Base-by-base conservation (phyloP, 129 eudicot species). In the Pittosporum tobira region DNA sequence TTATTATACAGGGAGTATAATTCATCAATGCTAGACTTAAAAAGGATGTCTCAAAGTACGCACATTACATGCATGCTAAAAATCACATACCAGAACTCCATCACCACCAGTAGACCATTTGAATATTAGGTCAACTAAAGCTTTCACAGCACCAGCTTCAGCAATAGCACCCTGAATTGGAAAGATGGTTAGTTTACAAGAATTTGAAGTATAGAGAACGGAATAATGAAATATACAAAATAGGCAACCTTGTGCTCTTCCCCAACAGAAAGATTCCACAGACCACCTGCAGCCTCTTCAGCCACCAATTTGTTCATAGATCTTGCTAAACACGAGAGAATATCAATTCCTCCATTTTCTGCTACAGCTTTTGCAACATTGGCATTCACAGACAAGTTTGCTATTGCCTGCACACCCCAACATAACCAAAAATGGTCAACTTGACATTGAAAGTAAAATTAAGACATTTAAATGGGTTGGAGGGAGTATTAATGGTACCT, bases 271-370 rank as follows among this genome's bases (percentile, higher is more conserved):
- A 93, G 94, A 70, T 87, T 93, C 96, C 96, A 83, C 18, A 93
- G 75, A 23, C 91, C 96, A 63, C 91, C 91, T 11, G 88, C 96
- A 71, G 99, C 99, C 88, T 87, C 94, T 80, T 93, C 91, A 29
- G 94, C 99, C 43, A 87, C 94, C 77, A 81, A 48, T 68, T 80
- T 81, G 70, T 87, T 93, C 88, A 74, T 68, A 23, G 96, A 87
- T 78, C 80, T 81, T 18, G 99, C 96, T 68, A 93, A 77, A 55
- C 69, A 72, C 68, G 85, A 76, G 16, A 93, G 85, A 61, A 84
- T 75, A 61, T 61, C 62, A 55, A 93, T 77, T 38, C 99, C 96
- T 36, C 88, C 96, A 47, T 81, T 84, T 49, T 77, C 91, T 13
- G 86, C 96, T 50, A 85, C 87, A 34, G 88, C 82, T 80, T 90